Base-by-base conservation (phyloP, 2,329 filamentous ascomycete genomes). In the Endothia cerciana region DNA sequence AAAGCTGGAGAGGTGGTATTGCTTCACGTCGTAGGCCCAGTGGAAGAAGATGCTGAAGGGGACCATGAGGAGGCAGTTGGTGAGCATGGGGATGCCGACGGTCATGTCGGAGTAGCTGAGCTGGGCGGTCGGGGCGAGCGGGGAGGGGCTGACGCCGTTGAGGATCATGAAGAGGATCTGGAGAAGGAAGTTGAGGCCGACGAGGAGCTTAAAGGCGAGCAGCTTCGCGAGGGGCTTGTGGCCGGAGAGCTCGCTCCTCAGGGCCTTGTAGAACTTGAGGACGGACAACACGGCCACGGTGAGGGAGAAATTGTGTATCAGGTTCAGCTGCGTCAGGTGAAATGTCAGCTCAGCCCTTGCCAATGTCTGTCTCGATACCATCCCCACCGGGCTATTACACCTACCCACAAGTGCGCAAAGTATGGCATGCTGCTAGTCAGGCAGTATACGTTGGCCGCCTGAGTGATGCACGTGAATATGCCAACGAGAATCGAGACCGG, bases 401-500 rank as follows among this genome's bases (percentile, higher is more conserved):
- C 43, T 7, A 73, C 71, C 67, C 73, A 76, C 5, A 77, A 63
- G 40, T 75, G 74, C 15, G 75, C 74, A 56, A 72, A 74, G 58
- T 73, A 69, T 4, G 72, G 53, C 53, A 71, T 72, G 38, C 69
- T 73, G 11, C 70, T 71, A 7, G 68, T 73, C n/a, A 73, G 70
- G 65, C 76, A 77, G 67, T 74, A 77, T 17, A 72, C 69, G 11
- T 71, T 70, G 1, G 60, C 49, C 17, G 49, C 53, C 45, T 77
- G 67, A 0, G 74, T 74, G 56, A 75, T 69, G 45, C 70, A 70
- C n/a, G 72, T 72, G 22, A 73, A 57, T 49, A 74, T 87, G 80
- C 68, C 84, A 80, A 74, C 81, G 7, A 72, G 17, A n/a, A 77
- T 49, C 28, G 72, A 66, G 19, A 78, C 63, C 33, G 77, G 68